Evolutionary conservation across 495 filamentous ascomycete genomes (phyloP), one percentile per base, ranked within the genome.

Genomic region (Podospora comata): DNA sequence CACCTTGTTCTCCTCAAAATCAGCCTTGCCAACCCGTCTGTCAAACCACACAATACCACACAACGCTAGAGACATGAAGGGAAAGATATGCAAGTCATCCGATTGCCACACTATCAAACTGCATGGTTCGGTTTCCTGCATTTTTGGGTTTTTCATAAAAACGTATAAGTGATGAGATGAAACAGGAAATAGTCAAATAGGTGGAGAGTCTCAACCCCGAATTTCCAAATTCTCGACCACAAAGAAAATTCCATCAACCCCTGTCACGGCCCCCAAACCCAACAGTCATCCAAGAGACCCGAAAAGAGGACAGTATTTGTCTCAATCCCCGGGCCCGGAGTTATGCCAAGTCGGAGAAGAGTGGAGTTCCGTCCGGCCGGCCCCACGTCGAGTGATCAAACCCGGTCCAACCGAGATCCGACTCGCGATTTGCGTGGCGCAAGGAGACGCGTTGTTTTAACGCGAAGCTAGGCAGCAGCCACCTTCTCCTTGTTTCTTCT

Each of bases 281-380:
- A 48, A 16, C 39, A 48, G 39, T 16, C 55, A 58, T 26, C 23
- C 23, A 19, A 23, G 55, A 58, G 23, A 58, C 23, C 55, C 9
- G 55, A 58, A 19, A 58, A 19, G 9, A 58, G 61, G 61, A 63
- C 61, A 63, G 61, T 63, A 13, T 32, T 63, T 63, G 61, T 63
- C 61, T 63, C 61, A 26, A 16, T 32, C 32, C 4, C 9, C 39
- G 39, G 61, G 30, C 28, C n/a, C 30, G 30, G 61, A 63, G 61
- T 44, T 48, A 48, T 63, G 30, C 61, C 30, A 63, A 63, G 30
- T 63, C 61, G 61, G 32, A 19, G 61, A 9, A 19, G 15, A 19
- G 27, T 61, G 13, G 19, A 20, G 19, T 20, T 20, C 19, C 56
- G 23, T 13, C 30, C 59, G 23, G 32, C 23, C 59, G 59, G 59